Evolutionary conservation across 257 asterid species (phyloP).

Genomic region (Ligustrum vulgare): DNA sequence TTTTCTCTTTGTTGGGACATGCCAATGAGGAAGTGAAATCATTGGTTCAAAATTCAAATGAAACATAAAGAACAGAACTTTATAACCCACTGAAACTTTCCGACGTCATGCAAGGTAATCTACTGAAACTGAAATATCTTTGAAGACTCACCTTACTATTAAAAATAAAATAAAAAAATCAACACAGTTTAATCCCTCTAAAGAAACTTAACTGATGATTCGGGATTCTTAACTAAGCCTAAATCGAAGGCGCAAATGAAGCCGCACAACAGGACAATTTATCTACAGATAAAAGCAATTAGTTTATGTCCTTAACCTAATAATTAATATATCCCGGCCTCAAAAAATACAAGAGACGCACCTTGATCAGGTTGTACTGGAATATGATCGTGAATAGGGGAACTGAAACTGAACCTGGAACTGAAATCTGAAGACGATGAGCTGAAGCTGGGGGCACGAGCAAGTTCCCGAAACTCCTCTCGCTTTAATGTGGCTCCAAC

Average conservation of each 20-base stretch:
- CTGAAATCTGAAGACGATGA: conserved; percentile 9
- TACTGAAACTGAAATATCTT: no score
- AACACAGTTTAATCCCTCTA: neutral
- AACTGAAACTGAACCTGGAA: neutral
- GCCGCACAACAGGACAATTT: no score
- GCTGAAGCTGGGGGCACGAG: conserved; percentile 9
- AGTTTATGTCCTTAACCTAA: neutral
- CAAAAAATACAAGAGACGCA: neutral
- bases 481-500: conserved; percentile 14
- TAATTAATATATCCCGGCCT: neutral
- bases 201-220: neutral
- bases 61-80: no score
- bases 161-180: neutral
- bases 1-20: no score
- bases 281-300: neutral
- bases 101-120: neutral
- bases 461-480: conserved; percentile 21
- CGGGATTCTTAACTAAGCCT: neutral
- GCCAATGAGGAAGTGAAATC: no score
- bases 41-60: no score
- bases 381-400: neutral
- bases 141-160: neutral
- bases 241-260: no score
- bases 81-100: neutral
- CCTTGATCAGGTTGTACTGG: neutral